Evolutionary conservation across 1,139 yeast species (phyloP).

Genomic region (Blastobotrys raffinosifermentans): DNA sequence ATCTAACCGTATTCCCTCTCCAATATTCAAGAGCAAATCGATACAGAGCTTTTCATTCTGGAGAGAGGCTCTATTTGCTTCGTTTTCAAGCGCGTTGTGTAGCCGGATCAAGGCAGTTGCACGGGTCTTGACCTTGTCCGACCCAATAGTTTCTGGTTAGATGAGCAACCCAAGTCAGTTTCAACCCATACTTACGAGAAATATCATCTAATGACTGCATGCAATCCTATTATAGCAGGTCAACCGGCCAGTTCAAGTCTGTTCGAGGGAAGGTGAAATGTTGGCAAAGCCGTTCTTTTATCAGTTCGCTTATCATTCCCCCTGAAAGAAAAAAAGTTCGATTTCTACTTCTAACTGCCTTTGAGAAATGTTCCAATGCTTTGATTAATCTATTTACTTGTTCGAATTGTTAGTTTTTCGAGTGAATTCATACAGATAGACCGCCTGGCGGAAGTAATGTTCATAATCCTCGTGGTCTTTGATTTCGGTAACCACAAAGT

Average conservation of each 20-base stretch:
- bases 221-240: too few relatives aligned
- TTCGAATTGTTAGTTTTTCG: conserved; percentile 25
- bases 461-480: conserved; percentile 37
- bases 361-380: too few relatives aligned
- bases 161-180: background rate
- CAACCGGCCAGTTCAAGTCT: too few relatives aligned
- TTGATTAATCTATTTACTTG: background rate
- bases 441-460: conserved; percentile 34
- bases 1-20: background rate
- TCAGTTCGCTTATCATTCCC: too few relatives aligned
- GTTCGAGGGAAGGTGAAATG: too few relatives aligned
- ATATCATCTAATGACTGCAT: conserved; percentile 1
- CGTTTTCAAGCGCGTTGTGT: conserved; percentile 1
- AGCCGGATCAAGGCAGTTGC: conserved; percentile 10
- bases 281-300: too few relatives aligned
- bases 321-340: too few relatives aligned
- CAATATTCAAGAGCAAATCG: background rate
- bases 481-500: conserved; percentile 35
- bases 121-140: conserved; percentile 14
- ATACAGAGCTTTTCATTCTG: background rate
- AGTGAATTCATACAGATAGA: conserved; percentile 38
- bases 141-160: conserved; percentile 11
- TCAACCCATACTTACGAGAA: conserved; percentile 1
- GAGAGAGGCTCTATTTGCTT: background rate
- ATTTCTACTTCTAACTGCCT: too few relatives aligned